A percentile compares a stretch with the other conserved stretches of the same genome.
Evolutionary conservation across 2,329 filamentous ascomycete genomes (phyloP).

Genomic region (Colletotrichum sp.): DNA sequence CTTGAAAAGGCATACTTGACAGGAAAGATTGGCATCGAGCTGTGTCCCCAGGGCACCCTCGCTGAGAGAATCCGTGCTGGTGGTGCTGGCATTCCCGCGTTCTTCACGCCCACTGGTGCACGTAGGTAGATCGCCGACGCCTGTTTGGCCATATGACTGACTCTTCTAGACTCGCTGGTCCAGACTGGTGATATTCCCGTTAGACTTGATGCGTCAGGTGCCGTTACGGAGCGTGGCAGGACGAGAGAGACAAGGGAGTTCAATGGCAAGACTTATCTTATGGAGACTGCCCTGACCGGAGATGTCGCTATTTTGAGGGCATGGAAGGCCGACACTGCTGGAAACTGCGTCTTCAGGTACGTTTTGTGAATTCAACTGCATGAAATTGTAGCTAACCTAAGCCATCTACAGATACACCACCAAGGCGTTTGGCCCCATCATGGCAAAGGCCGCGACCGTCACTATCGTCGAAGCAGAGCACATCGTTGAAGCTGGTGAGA

Average conservation of each 20-base stretch:
- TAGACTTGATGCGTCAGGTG: conserved; percentile 62
- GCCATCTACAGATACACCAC: conserved; percentile 63
- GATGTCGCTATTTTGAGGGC: conserved; percentile 81
- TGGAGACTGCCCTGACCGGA: conserved; percentile 78
- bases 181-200: conserved; percentile 73
- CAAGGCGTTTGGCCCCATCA: conserved; percentile 75
- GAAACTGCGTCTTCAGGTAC: conserved; percentile 80
- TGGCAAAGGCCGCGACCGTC: conserved; percentile 80
- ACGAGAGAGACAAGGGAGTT: conserved; percentile 76
- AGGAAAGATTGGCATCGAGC: conserved; percentile 76
- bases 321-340: conserved; percentile 76
- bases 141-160: background rate
- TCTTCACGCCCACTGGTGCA: conserved; percentile 78
- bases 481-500: conserved; percentile 76
- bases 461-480: conserved; percentile 88
- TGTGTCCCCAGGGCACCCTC: conserved; percentile 78
- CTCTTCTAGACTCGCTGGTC: conserved; percentile 60
- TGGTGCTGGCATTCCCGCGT: conserved; percentile 79
- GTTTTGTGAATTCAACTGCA: background rate
- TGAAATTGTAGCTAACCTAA: background rate
- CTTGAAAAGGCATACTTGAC: conserved; percentile 77
- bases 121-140: conserved; percentile 44
- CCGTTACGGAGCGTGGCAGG: conserved; percentile 66
- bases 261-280: conserved; percentile 73
- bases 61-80: conserved; percentile 75